Base-by-base conservation (phyloP, 768 basidiomycete genomes). In the Termitomyces sp. region DNA sequence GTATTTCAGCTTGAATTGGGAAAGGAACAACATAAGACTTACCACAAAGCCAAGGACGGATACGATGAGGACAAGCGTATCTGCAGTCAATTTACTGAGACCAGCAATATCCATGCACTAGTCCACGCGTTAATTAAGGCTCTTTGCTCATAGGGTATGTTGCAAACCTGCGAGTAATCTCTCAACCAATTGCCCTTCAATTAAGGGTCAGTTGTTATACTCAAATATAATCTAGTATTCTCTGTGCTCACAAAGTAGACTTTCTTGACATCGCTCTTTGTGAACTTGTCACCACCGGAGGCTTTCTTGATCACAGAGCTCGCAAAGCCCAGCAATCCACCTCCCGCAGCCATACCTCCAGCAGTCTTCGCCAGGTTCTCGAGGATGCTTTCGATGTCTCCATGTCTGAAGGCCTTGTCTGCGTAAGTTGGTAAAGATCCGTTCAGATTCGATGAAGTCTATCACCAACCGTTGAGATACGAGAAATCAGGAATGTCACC, bases 381-480 rank as follows among this genome's bases (percentile, higher is more conserved):
- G 32, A 90, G 80, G 63, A 88, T 79, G 67, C 84, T 83, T 74
- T 90, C 89, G 53, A 90, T 90, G 68, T 91, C 90, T 15, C 89
- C 88, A 77, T 90, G 89, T 55, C 88, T 78, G 73, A 87, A 91
- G 0, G 89, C 89, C 71, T 88, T 90, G 71, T 85, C 84, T 84
- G 65, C 28, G 12, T 39, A 22, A 24, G 40, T 38, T 64, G 35
- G 62, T 52, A 42, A 60, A 48, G 20, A 59, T 32, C 46, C 18
- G 40, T 55, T 35, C 18, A 40, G 36, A 24, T 42, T n/a, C 5
- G 12, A 16, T 33, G 35, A 50, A 46, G 28, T 48, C 35, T 45
- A 50, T 53, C 22, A 72, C 76, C 58, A 57, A 85, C 86, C 81
- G 59, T 85, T 81, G 18, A 88, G 78, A 73, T 85, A 90, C 22